phyloP scores from a whole-genome alignment of 768 basidiomycete genomes.

The Lactarius tabidus region DNA sequence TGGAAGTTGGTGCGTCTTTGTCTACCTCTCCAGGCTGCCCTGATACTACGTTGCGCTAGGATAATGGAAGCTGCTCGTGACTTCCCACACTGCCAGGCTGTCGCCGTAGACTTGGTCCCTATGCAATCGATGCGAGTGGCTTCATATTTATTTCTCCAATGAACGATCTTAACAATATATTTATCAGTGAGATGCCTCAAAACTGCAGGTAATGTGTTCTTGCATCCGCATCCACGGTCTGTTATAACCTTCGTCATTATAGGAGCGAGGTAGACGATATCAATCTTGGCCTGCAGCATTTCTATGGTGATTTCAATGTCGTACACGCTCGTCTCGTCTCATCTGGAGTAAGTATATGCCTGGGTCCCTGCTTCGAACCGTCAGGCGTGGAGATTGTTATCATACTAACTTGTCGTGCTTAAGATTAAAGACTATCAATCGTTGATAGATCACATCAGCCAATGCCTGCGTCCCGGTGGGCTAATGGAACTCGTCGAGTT shows the following conservation, averaged over 20 bases:
- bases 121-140: conserved; percentile 64
- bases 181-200: conserved; percentile 54
- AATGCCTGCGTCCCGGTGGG: conserved; percentile 66
- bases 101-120: conserved; percentile 77
- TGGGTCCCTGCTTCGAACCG: conserved; percentile 3
- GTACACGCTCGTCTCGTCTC: conserved; percentile 69
- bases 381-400: not conserved
- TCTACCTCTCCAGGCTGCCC: conserved; percentile 2
- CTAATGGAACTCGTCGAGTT: conserved; percentile 64
- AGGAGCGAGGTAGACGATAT: conserved; percentile 85
- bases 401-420: conserved; percentile 9
- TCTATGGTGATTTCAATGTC: conserved; percentile 72
- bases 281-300: conserved; percentile 80
- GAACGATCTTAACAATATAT: conserved; percentile 23
- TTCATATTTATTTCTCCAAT: conserved; percentile 3
- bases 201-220: conserved; percentile 55
- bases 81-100: conserved; percentile 62
- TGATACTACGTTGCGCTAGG: conserved; percentile 39
- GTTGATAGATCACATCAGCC: conserved; percentile 63
- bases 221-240: not conserved
- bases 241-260: conserved; percentile 19
- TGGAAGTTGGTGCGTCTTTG: conserved; percentile 54
- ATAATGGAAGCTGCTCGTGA: conserved; percentile 70
- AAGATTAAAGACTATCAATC: conserved; percentile 66
- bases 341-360: conserved; percentile 54